These are phyloP conservation scores for Trichosporon sp. DNA, from an alignment of 1,284 basidiomycete genomes.

Conservation along the genomic window DNA sequence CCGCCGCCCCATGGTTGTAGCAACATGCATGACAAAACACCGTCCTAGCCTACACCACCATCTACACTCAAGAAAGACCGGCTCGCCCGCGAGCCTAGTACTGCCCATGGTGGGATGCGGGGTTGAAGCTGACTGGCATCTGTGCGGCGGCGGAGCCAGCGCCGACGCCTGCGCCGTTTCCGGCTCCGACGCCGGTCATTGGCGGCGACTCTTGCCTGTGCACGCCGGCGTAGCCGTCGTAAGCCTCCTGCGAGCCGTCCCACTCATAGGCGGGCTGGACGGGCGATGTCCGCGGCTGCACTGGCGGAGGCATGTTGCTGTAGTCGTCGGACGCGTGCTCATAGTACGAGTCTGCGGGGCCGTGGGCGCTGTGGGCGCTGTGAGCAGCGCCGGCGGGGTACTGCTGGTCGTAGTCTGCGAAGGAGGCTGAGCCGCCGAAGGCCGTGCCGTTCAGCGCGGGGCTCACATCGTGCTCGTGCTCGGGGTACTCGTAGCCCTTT, in stretches of 20 bases:
- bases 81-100: conserved; percentile 9
- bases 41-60: background rate
- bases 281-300: conserved; percentile 21
- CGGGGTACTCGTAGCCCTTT: conserved; percentile 10
- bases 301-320: conserved; percentile 30
- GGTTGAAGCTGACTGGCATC: conserved; percentile 1
- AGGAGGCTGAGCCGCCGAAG: conserved; percentile 3
- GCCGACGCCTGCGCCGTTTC: too few relatives aligned
- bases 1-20: background rate
- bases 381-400: conserved; percentile 1
- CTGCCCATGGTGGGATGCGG: conserved; percentile 7
- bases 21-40: conserved; percentile 6
- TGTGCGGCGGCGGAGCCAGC: too few relatives aligned
- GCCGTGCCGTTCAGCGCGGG: background rate
- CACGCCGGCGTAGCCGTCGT: conserved; percentile 12
- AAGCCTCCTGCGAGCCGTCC: conserved; percentile 11
- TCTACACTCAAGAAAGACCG: background rate
- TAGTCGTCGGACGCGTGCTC: conserved; percentile 32
- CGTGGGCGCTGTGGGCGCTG: background rate
- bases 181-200: conserved; percentile 12
- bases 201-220: conserved; percentile 23
- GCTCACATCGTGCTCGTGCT: conserved; percentile 31
- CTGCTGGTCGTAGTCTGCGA: background rate
- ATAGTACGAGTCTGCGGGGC: conserved; percentile 1
- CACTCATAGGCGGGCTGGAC: conserved; percentile 17